Conservation (phyloP, 2,329 filamentous ascomycete genomes). For the Cordyceps cicadae region DNA sequence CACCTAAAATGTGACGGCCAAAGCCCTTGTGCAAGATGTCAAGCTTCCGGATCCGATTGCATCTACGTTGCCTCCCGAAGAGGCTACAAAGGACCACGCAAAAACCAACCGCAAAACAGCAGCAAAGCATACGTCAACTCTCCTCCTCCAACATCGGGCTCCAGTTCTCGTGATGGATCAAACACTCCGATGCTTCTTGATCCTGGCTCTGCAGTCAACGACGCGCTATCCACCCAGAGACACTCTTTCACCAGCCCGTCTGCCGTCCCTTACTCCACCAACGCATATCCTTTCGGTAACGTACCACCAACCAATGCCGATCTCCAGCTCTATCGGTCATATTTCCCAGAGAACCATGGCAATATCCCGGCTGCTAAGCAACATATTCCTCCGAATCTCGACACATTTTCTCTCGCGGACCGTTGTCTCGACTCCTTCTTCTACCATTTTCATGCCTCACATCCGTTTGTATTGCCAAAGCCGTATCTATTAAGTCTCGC, state of each 20-base stretch:
- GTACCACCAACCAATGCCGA: slow-evolving; percentile 3
- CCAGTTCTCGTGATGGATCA: slow-evolving; percentile 14
- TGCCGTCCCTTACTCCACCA: slow-evolving; percentile 17
- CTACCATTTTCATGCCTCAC: slow-evolving; percentile 47
- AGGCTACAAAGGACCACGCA: slow-evolving; percentile 57
- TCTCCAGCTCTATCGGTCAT: slow-evolving; percentile 34
- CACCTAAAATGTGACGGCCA: slow-evolving; percentile 71
- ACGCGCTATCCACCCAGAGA: slow-evolving; percentile 13
- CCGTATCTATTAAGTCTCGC: slow-evolving; percentile 39
- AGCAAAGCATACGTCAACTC: slow-evolving; percentile 45
- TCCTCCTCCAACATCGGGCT: slow-evolving; percentile 15
- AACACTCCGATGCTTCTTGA: slow-evolving; percentile 33
- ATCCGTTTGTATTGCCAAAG: slow-evolving; percentile 51
- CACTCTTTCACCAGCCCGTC: slow-evolving; percentile 11
- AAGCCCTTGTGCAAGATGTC: slow-evolving; percentile 62
- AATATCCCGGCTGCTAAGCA: slow-evolving; percentile 15
- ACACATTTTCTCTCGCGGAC: slow-evolving; percentile 34
- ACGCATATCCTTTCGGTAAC: slow-evolving; percentile 13
- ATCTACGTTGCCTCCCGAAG: slow-evolving; percentile 66
- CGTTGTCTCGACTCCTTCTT: slow-evolving; percentile 52
- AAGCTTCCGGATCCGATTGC: slow-evolving; percentile 50
- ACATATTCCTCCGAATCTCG: slow-evolving; percentile 17
- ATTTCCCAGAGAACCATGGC: slow-evolving; percentile 23
- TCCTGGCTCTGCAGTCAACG: neutral
- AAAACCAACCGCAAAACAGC: slow-evolving; percentile 33